Base-by-base conservation (phyloP, 2,329 filamentous ascomycete species). In the Madurella mycetomatis region DNA sequence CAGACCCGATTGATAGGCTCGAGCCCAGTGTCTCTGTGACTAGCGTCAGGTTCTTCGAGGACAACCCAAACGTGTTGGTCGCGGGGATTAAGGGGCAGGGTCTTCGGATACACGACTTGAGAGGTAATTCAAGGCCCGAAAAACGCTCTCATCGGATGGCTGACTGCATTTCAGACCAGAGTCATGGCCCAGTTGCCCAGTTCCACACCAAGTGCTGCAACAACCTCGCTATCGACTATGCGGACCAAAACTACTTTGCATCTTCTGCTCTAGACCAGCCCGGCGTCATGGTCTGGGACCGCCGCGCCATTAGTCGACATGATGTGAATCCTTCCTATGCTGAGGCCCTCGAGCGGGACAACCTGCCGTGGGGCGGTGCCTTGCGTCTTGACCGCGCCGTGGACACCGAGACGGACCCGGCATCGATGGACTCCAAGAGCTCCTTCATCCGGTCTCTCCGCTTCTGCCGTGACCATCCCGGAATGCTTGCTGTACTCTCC, bases 211-310 rank as follows among this genome's bases (percentile, higher is more conserved):
- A 81, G 61, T 85, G 82, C 63, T 85, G 84, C 67, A 87, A 87
- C 62, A 87, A 87, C 60, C 68, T 94, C 51, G 82, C 88, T 15
- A 88, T 94, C 56, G 88, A 94, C 71, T 88, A 88, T 56, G 76
- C 84, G 18, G 87, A 95, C 62, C 83, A 86, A 60, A 91, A 94
- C 63, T 92, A 91, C 69, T 92, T 94, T 71, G 85, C 89, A 1
- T 92, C 89, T 1, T 90, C 88, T 13, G 86, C 86, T 2, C 73
- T 89, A 12, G 87, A 89, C 55, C 85, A 89, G 47, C 86, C 88
- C 0, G 83, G 84, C 8, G 78, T 92, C 49, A 85, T 87, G 67
- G 78, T 92, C 32, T 92, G 88, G 88, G 88, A 92, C 66, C 82
- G 86, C 25, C 84, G 88, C 42, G 80, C 79, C n/a, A 77, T 76